Evolutionary conservation across 2,329 filamentous ascomycete species (phyloP).

Genomic region (Xylaria multiplex): DNA sequence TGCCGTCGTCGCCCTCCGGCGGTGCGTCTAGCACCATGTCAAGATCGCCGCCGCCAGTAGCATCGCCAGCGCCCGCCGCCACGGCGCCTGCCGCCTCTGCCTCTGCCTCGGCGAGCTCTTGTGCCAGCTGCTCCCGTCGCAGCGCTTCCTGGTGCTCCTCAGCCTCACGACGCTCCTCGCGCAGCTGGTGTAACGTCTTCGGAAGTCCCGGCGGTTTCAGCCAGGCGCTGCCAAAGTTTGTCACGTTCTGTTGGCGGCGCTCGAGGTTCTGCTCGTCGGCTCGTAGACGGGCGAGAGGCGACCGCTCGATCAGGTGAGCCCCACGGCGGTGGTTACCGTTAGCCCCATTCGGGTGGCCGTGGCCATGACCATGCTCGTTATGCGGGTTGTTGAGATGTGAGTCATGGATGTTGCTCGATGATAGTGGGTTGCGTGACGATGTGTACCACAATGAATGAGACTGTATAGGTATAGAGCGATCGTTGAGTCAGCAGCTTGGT

Average conservation of each 20-base stretch:
- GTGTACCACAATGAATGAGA: conserved; percentile 80
- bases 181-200: conserved; percentile 90
- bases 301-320: conserved; percentile 62
- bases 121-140: conserved; percentile 74
- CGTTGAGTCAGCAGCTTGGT: conserved; percentile 19
- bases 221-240: conserved; percentile 89
- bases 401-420: conserved; percentile 49
- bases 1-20: conserved; percentile 48
- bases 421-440: conserved; percentile 65
- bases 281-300: conserved; percentile 74
- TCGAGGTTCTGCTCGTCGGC: conserved; percentile 81
- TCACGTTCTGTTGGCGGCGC: conserved; percentile 81
- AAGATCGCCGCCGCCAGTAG: conserved; percentile 52
- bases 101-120: conserved; percentile 78
- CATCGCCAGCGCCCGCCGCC: conserved; percentile 42
- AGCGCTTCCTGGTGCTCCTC: conserved; percentile 84
- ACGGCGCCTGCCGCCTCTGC: conserved; percentile 49
- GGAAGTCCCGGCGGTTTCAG: conserved; percentile 86
- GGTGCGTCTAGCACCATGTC: conserved; percentile 49
- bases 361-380: conserved; percentile 39
- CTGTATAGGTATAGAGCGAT: conserved; percentile 53
- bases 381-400: conserved; percentile 45
- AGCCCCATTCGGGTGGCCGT: conserved; percentile 45
- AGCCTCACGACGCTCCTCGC: conserved; percentile 88
- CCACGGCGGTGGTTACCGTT: conserved; percentile 40